Evolutionary conservation across 2,329 filamentous ascomycete species (phyloP).

Genomic region (Nemania sp.): DNA sequence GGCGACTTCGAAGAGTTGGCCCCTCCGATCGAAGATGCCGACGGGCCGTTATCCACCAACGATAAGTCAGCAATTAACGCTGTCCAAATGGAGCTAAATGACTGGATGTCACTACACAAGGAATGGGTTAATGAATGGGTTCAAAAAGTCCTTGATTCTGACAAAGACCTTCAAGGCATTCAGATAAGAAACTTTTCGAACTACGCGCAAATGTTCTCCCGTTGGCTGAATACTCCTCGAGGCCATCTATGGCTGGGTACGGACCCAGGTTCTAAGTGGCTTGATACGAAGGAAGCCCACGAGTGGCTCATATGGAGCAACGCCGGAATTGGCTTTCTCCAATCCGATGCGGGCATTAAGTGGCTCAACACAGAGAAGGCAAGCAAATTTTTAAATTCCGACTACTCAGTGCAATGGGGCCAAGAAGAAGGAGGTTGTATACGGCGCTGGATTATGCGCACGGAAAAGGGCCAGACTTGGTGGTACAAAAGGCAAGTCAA

Average conservation of each 20-base stretch:
- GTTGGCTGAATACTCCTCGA: not conserved
- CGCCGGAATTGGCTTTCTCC: not conserved
- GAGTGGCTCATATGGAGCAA: not conserved
- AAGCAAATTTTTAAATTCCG: not conserved
- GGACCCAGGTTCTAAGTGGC: not conserved
- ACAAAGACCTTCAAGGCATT: not conserved
- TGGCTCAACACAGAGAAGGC: not conserved
- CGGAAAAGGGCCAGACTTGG: not conserved
- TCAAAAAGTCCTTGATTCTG: not conserved
- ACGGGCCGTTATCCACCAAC: no score
- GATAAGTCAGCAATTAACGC: no score
- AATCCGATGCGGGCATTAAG: not conserved
- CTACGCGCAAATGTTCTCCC: not conserved
- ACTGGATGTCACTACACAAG: not conserved
- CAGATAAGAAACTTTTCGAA: not conserved
- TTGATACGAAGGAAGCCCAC: not conserved
- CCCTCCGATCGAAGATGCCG: not conserved
- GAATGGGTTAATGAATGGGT: not conserved
- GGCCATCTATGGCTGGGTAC: not conserved
- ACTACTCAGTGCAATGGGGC: not conserved
- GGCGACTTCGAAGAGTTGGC: not conserved
- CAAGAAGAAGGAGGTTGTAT: no score
- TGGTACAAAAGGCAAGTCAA: no score
- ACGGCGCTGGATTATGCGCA: no score
- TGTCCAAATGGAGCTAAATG: not conserved